These are phyloP conservation scores for Globisporangium solare DNA, from an alignment of 352 stramenopile species.

Conservation along the genomic window DNA sequence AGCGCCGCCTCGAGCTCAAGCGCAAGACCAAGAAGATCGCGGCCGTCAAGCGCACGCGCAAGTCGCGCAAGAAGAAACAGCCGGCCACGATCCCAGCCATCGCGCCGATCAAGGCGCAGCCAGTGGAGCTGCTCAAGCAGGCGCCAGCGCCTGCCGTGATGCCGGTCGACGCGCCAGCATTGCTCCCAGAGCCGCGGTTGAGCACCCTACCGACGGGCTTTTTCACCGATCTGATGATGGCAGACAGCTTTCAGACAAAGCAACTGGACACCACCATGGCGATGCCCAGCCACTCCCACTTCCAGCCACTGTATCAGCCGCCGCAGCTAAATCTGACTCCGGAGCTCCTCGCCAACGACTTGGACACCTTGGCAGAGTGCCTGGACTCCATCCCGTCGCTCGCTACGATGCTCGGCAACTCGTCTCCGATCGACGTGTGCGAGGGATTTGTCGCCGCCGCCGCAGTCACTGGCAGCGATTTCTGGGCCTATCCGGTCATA, in stretches of 20 bases:
- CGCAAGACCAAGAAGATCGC: constrained; percentile 20
- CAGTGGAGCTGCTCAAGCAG: not conserved
- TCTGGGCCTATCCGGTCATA: constrained; percentile 6
- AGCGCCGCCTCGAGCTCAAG: constrained; percentile 36
- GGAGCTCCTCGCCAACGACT: constrained; percentile 8
- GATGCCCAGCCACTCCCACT: not conserved
- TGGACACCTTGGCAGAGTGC: constrained; percentile 8
- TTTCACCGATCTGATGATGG: constrained; percentile 17
- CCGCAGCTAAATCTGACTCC: not conserved
- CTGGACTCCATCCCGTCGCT: constrained; percentile 5
- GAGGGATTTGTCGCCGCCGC: constrained; percentile 8
- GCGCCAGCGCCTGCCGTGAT: not conserved
- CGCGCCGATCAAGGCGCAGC: not conserved
- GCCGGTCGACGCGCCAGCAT: not conserved
- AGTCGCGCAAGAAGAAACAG: constrained; percentile 8
- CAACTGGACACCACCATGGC: not conserved
- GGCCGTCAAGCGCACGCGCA: constrained; percentile 7
- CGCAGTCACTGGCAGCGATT: constrained; percentile 11
- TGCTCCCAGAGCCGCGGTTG: not conserved
- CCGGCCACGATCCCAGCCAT: not conserved
- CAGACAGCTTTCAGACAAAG: constrained; percentile 6
- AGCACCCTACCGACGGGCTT: constrained; percentile 8
- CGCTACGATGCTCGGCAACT: not conserved
- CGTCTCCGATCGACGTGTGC: constrained; percentile 16
- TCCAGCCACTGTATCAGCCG: not conserved